Evolutionary conservation across 108 stramenopile genomes (phyloP).

Genomic region (Conticribra weissflogii): DNA sequence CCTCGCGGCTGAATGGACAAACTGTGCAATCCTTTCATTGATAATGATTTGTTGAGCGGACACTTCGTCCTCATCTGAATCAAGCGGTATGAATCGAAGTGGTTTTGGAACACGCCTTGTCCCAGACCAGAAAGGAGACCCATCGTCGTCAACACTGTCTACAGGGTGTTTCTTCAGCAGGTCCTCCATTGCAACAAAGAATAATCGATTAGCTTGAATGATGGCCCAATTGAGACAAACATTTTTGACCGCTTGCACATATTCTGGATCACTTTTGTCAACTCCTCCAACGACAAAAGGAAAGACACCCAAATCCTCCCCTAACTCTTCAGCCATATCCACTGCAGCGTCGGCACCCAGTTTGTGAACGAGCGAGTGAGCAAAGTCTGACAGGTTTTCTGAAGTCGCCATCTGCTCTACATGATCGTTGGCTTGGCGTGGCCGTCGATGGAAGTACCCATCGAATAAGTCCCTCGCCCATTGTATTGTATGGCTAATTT

Average conservation of each 20-base stretch:
- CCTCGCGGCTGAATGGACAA: conserved; percentile 76
- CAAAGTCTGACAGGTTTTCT: conserved; percentile 49
- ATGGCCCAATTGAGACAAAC: conserved; percentile 72
- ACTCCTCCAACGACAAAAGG: conserved; percentile 26
- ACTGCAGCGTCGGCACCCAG: conserved; percentile 68
- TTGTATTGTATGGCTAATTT: conserved; percentile 90
- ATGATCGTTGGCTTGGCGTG: conserved; percentile 79
- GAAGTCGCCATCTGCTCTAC: conserved; percentile 33
- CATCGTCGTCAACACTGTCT: conserved; percentile 94
- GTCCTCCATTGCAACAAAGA: conserved; percentile 58
- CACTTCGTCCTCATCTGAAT: conserved; percentile 45
- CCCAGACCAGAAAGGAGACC: conserved; percentile 93
- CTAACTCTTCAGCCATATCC: conserved; percentile 69
- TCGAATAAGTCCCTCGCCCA: conserved; percentile 90
- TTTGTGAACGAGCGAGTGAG: conserved; percentile 47
- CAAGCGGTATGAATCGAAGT: conserved; percentile 45
- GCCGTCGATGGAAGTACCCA: conserved; percentile 77
- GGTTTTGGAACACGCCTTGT: conserved; percentile 69
- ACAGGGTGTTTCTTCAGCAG: conserved; percentile 84
- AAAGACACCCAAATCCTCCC: conserved; percentile 64
- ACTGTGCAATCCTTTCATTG: conserved; percentile 76
- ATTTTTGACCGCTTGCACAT: conserved; percentile 34
- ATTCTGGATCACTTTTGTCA: conserved; percentile 44
- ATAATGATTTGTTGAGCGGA: conserved; percentile 56
- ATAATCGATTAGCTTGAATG: conserved; percentile 53